Evolutionary conservation across 2,329 filamentous ascomycete species (phyloP).

Genomic region (Alternaria consortialis): DNA sequence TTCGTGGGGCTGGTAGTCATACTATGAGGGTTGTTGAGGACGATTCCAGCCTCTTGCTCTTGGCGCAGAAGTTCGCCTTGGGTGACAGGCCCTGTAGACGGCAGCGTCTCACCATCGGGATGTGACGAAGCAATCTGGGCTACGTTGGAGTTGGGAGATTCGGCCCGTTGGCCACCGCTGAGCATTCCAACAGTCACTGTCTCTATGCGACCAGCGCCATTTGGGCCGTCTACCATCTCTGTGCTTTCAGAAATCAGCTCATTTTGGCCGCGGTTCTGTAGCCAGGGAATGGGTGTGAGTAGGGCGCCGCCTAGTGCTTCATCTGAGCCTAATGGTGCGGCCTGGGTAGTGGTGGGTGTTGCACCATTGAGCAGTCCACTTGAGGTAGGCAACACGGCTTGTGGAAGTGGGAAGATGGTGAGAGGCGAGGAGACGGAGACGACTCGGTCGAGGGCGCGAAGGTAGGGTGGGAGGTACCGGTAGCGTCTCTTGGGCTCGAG

Average conservation of each 20-base stretch:
- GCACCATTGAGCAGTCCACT: conserved; percentile 68
- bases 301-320: conserved; percentile 90
- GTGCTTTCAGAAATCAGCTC: conserved; percentile 77
- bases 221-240: conserved; percentile 82
- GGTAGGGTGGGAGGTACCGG: conserved; percentile 80
- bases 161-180: conserved; percentile 23
- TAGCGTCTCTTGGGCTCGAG: conserved; percentile 81
- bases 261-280: conserved; percentile 62
- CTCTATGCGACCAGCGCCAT: conserved; percentile 80
- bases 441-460: conserved; percentile 89
- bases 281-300: conserved; percentile 93
- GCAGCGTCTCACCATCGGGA: conserved; percentile 49
- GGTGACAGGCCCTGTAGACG: conserved; percentile 58
- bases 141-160: conserved; percentile 16
- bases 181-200: conserved; percentile 77
- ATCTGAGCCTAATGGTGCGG: conserved; percentile 73
- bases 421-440: conserved; percentile 86
- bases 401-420: conserved; percentile 83
- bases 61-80: conserved; percentile 87
- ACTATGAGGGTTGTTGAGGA: conserved; percentile 63
- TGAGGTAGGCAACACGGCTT: conserved; percentile 62
- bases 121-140: conserved; percentile 46
- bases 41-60: conserved; percentile 82
- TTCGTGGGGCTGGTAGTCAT: conserved; percentile 38
- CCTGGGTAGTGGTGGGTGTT: conserved; percentile 52